Base-by-base conservation (phyloP, 768 basidiomycete species). In the Tylopilus rubrobrunneus region DNA sequence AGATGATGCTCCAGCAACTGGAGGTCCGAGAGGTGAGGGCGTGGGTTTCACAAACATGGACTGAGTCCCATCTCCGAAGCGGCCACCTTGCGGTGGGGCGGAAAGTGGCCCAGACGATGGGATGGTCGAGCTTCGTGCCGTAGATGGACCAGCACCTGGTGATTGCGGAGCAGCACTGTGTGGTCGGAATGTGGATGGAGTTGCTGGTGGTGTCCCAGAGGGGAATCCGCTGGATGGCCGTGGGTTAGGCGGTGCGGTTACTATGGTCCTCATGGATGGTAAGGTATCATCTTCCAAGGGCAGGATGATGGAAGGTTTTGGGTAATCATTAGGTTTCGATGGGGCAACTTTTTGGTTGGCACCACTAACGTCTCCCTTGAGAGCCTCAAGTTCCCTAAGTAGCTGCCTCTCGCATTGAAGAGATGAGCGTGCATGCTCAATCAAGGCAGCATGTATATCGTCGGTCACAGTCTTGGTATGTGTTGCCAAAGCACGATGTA, bases 371-470 rank as follows among this genome's bases (percentile, higher is more conserved):
- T 97, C 95, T 2, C 78, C 80, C 51, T 83, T 78, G 31, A 98
- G 80, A 21, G 89, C 80, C 67, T 98, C 95, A 21, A 97, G 75
- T 68, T 98, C 96, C 46, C 86, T 82, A 50, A 98, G 75, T 15
- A 89, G 75, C 66, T 95, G 92, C 58, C 86, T 82, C 68, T 98
- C 95, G 65, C 93, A 97, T 77, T 94, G 84, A 62, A 98, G 84
- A 27, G 87, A 86, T 17, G 93, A 88, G 23, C 95, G 86, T 17
- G 91, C 91, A 70, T 98, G 93, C 69, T 98, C 93, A 44, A 98
- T 84, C 49, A 98, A 74, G 0, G 94, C 89, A 21, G 89, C 79
- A 17, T 90, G 90, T 49, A 98, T 80, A 67, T 99, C 97, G 52
- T 95, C 90, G 50, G 96, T 89, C 28, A 94, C 89, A 58, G 88